Evolutionary conservation across 345 rosid genomes (phyloP).

Genomic region (Iberis pinnata): DNA sequence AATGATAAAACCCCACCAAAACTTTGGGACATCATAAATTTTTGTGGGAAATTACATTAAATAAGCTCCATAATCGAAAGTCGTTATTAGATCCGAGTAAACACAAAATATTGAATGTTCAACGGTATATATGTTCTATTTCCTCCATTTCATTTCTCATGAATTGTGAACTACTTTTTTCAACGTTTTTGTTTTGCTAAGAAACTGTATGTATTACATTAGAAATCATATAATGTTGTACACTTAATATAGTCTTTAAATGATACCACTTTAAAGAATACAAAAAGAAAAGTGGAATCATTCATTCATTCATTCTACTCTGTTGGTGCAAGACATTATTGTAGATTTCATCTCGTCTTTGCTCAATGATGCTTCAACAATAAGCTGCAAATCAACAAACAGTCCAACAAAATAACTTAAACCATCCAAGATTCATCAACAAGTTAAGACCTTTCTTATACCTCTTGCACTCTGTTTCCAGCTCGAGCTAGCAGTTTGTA

Average conservation of each 20-base stretch:
- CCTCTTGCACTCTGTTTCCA: constrained; percentile 95
- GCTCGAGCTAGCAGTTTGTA: constrained; percentile 90
- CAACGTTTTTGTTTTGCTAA: too few relatives aligned
- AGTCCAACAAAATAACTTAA: background rate
- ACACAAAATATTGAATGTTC: too few relatives aligned
- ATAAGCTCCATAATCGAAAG: background rate
- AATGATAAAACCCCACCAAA: background rate
- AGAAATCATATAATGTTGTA: constrained; percentile 7
- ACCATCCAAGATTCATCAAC: background rate
- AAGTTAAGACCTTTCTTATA: constrained; percentile 15
- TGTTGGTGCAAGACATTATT: constrained; percentile 67
- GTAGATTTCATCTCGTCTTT: constrained; percentile 80
- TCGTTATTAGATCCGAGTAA: too few relatives aligned
- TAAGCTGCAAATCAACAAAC: constrained; percentile 44
- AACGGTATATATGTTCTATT: too few relatives aligned
- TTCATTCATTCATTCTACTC: constrained; percentile 44
- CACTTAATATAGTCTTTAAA: constrained; percentile 4
- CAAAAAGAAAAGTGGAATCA: constrained; percentile 8
- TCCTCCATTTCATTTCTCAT: too few relatives aligned
- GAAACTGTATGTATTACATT: background rate
- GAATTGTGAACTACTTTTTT: background rate
- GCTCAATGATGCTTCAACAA: constrained; percentile 62
- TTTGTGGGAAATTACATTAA: background rate
- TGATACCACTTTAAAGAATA: constrained; percentile 11
- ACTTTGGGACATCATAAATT: background rate